Evolutionary conservation across 768 basidiomycete genomes (phyloP).

Genomic region (Phaeotremella skinneri): DNA sequence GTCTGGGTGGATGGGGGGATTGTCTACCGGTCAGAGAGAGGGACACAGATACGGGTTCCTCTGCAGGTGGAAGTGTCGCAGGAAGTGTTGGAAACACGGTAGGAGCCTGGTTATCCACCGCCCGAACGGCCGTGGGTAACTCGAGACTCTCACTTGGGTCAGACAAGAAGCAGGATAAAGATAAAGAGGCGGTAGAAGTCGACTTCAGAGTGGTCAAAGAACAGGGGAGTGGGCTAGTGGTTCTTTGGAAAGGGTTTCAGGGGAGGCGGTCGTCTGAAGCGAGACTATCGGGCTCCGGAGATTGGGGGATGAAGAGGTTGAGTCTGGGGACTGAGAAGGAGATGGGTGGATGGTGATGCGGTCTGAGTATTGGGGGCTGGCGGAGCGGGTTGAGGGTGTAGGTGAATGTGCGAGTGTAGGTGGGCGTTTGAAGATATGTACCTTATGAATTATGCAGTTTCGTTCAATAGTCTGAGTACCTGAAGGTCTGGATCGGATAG

Average conservation of each 20-base stretch:
- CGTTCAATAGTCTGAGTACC: not conserved
- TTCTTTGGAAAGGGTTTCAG: conserved; percentile 26
- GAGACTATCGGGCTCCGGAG: conserved; percentile 8
- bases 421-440: too few species aligned
- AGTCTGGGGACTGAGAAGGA: conserved; percentile 7
- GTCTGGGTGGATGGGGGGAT: conserved; percentile 47
- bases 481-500: not conserved
- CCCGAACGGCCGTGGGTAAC: not conserved
- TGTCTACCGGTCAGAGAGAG: conserved; percentile 20
- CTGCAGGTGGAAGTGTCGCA: not conserved
- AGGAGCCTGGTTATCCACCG: not conserved
- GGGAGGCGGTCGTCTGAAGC: not conserved
- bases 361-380: too few species aligned
- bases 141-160: not conserved
- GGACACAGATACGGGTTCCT: not conserved
- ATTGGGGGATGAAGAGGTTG: conserved; percentile 13
- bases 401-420: too few species aligned
- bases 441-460: not conserved
- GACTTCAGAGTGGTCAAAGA: conserved; percentile 31
- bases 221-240: conserved; percentile 29
- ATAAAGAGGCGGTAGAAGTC: not conserved
- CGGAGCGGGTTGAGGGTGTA: too few species aligned
- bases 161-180: not conserved
- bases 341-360: conserved; percentile 14
- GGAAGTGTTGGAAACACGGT: not conserved